Conservation (phyloP, 176 grass and related monocot genomes). For the Sorghum bicolor region Sorghum_bicolor_NCBIv3 NC_012878.2:54673001-54673500, state of each 20-base stretch:
- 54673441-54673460: background rate
- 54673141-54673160: background rate
- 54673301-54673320: constrained; percentile 10
- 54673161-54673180: background rate
- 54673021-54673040: background rate
- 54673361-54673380: constrained; percentile 1
- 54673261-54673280: background rate
- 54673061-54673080: background rate
- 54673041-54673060: background rate
- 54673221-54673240: background rate
- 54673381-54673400: background rate
- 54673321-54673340: background rate
- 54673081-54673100: background rate
- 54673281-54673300: constrained; percentile 8
- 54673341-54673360: constrained; percentile 7
- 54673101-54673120: background rate
- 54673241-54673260: constrained; percentile 8
- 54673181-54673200: background rate
- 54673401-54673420: constrained; percentile 21
- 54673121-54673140: background rate
- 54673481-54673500: constrained; percentile 79
- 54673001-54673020: background rate
- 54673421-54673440: background rate
- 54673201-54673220: background rate
- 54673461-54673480: background rate